Conservation (phyloP, 148 eudicot species). For the Hydrangea macrophylla region DNA sequence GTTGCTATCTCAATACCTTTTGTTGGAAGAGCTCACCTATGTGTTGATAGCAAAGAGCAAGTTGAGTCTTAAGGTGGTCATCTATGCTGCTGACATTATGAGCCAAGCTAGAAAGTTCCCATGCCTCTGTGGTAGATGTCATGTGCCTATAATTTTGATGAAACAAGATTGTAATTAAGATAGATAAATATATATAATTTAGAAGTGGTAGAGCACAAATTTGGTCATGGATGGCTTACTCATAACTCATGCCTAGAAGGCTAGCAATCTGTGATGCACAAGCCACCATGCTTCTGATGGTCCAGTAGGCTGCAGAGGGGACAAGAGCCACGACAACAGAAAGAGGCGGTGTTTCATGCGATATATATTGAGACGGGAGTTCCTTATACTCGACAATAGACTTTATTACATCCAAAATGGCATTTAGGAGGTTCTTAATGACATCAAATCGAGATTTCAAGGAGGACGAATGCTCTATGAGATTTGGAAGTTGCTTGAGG, state of each 20-base stretch:
- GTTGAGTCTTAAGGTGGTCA: conserved; percentile 68
- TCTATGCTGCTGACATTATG: conserved; percentile 74
- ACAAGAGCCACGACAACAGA: conserved; percentile 53
- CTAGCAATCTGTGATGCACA: conserved; percentile 60
- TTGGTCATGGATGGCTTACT: conserved; percentile 47
- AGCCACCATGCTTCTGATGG: conserved; percentile 78
- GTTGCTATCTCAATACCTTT: neutral
- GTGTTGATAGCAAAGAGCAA: conserved; percentile 60
- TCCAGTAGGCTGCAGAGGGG: conserved; percentile 95
- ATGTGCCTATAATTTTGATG: conserved; percentile 38
- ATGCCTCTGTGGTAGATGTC: conserved; percentile 75
- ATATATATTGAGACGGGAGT: conserved; percentile 68
- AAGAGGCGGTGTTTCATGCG: conserved; percentile 64
- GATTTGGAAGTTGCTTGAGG: conserved; percentile 71
- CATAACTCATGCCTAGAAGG: conserved; percentile 66
- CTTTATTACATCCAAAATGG: conserved; percentile 63
- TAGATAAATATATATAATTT: neutral
- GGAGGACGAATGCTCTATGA: conserved; percentile 49
- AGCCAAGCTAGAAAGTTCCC: conserved; percentile 89
- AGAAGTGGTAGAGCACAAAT: neutral
- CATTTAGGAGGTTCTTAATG: conserved; percentile 48
- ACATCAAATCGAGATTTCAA: conserved; percentile 64
- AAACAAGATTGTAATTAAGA: neutral
- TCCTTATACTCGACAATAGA: conserved; percentile 55
- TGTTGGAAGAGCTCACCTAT: conserved; percentile 45